Evolutionary conservation across 2,329 filamentous ascomycete species (phyloP).

Genomic region (Penicillium decumbens): DNA sequence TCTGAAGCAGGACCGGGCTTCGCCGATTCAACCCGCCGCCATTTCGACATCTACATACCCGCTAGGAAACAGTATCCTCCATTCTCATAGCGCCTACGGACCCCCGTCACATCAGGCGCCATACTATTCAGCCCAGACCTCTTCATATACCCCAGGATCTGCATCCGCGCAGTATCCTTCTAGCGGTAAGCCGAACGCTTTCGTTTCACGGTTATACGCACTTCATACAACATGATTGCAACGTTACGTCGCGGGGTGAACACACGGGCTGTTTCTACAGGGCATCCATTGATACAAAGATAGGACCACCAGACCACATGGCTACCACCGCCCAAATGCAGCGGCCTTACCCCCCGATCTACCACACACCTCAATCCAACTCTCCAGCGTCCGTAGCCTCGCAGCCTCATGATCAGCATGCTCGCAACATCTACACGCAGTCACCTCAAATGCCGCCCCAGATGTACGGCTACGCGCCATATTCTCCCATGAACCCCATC

Average conservation of each 20-base stretch:
- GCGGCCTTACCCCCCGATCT: conserved; percentile 79
- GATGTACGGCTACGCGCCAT: conserved; percentile 70
- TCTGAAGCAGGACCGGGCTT: conserved; percentile 6
- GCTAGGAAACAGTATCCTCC: conserved; percentile 42
- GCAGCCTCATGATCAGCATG: conserved; percentile 81
- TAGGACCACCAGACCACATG: conserved; percentile 70
- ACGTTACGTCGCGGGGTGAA: not conserved
- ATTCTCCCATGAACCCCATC: conserved; percentile 50
- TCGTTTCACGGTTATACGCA: not conserved
- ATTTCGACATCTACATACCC: conserved; percentile 15
- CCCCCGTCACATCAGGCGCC: conserved; percentile 64
- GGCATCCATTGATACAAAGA: conserved; percentile 56
- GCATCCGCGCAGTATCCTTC: conserved; percentile 79
- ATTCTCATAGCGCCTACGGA: conserved; percentile 61
- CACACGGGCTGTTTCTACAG: not conserved
- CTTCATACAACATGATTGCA: not conserved
- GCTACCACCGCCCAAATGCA: conserved; percentile 61
- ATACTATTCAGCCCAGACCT: conserved; percentile 72
- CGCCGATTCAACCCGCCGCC: conserved; percentile 8
- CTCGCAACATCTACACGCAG: conserved; percentile 75
- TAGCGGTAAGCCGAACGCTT: conserved; percentile 61
- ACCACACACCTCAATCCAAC: conserved; percentile 92
- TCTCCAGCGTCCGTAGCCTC: conserved; percentile 91
- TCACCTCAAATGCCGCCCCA: conserved; percentile 75
- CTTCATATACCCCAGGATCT: conserved; percentile 77